Evolutionary conservation across 1,284 basidiomycete species (phyloP), one percentile per base, ranked within the genome.

Genomic region (Vanrija sp.): DNA sequence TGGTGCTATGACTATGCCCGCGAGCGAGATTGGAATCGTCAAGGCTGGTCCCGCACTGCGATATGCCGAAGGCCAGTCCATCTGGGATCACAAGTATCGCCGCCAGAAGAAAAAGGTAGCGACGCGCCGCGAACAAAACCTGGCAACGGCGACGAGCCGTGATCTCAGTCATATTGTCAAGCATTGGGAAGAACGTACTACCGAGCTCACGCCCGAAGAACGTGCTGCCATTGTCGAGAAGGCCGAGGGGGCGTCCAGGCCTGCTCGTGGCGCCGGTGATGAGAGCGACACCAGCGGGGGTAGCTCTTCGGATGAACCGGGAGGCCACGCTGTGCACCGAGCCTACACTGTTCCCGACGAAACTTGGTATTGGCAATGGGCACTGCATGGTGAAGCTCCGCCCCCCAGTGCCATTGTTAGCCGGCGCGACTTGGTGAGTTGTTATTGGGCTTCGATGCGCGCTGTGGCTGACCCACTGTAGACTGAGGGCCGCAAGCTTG

Each of bases 1-100:
- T 0, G 73, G 77, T 6, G 87, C 84, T 0, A 78, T 95, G 41
- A 79, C 78, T 8, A 73, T 94, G 41, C 80, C 82, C 0, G 71
- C 78, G 0, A 83, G 87, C 20, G 76, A 84, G 44, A 68, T 82
- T 9, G 81, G 81, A 0, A 53, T 73, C 19, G 75, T 83, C 63
- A 79, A 81, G 60, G 77, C 77, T 57, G 78, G 76, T 0, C 75
- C 78, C 0, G 75, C 72, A 2, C 65, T 73, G 60, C 63, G 76
- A 35, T 77, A 74, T 49, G 57, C 76, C 20, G 73, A 69, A 6
- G 76, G 76, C 14, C 74, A 76, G 54, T 63, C 66, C 2, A 54
- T 71, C 1, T 77, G 75, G 73, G 69, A 75, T 49, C 71, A 73
- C 51, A 67, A 69, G 47, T 76, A 65, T 57, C 61, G 60, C 41